phyloP scores from a whole-genome alignment of 768 basidiomycete species.

The Tylopilus sp. region DNA sequence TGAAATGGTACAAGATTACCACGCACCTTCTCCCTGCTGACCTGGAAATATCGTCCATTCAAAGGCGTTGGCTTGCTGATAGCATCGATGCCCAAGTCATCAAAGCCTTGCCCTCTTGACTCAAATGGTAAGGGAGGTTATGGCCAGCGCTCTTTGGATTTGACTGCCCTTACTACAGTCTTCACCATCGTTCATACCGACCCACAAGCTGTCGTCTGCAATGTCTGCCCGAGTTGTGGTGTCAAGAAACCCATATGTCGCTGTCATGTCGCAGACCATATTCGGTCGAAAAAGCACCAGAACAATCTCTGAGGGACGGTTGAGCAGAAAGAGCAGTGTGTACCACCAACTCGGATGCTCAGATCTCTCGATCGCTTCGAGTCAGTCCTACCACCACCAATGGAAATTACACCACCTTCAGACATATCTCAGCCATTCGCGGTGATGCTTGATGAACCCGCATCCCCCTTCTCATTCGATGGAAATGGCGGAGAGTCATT shows the following conservation, averaged over 20 bases:
- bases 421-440: too few relatives aligned
- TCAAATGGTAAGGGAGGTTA: not conserved
- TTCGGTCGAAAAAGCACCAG: constrained; percentile 1
- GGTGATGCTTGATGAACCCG: too few relatives aligned
- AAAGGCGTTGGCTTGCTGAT: too few relatives aligned
- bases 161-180: not conserved
- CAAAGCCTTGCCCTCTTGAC: not conserved
- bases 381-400: too few relatives aligned
- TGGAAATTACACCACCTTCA: too few relatives aligned
- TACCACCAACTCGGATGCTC: too few relatives aligned
- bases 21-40: too few relatives aligned
- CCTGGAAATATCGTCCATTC: too few relatives aligned
- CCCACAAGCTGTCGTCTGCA: not conserved
- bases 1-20: too few relatives aligned
- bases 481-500: not conserved
- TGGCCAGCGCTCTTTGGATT: not conserved
- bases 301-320: not conserved
- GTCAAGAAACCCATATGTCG: not conserved
- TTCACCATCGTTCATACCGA: not conserved
- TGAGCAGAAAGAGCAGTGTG: not conserved
- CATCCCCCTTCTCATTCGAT: too few relatives aligned
- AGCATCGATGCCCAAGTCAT: constrained; percentile 3
- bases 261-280: constrained; percentile 3
- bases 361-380: too few relatives aligned
- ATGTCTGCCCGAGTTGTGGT: not conserved